Evolutionary conservation across 2,329 filamentous ascomycete genomes (phyloP), one percentile per base, ranked within the genome.

Genomic region (Scolecobasidium constrictum): DNA sequence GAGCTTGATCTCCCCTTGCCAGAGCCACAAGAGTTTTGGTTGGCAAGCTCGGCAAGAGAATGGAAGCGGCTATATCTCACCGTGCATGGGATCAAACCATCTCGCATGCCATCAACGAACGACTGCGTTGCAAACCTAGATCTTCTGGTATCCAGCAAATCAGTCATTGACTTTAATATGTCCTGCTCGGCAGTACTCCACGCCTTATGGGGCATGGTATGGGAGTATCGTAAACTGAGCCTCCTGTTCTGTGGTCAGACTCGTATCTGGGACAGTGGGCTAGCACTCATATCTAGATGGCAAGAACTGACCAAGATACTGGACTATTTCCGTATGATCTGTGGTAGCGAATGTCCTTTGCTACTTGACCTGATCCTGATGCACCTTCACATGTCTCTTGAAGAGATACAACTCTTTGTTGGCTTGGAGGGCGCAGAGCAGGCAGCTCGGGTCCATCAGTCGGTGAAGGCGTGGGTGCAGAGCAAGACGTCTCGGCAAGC

Each of bases 1-100:
- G 82, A 86, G 51, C 61, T 86, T 38, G 74, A 74, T 3, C 61
- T 85, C 3, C 78, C 80, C 1, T 58, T 86, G 1, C 81, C 82
- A 0, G 73, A 73, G 46, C 64, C 74, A 0, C 68, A 71, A 42
- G 67, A 72, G 11, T 56, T 86, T 2, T 87, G 82, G 82, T 69
- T 75, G 38, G 81, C 82, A 2, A 68, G 70, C 21, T 71, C 71
- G 1, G 78, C 81, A 2, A 53, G 63, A 15, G 72, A 77, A 47
- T 86, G 83, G 81, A 83, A 81, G 54, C 56, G 63, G 5, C 62
- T 70, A 1, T 82, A 76, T 48, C 58, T 82, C 3, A 65, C 52
- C 47, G 60, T 18, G 52, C 61, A 5, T 55, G 55, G 15, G 43
- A 44, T n/a, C 7, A 54, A 52, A 38, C 19, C 20, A 38, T 18